These are phyloP conservation scores for Platanus orientalis DNA, from an alignment of 164 flowering plant species.

Conservation along the genomic window DNA sequence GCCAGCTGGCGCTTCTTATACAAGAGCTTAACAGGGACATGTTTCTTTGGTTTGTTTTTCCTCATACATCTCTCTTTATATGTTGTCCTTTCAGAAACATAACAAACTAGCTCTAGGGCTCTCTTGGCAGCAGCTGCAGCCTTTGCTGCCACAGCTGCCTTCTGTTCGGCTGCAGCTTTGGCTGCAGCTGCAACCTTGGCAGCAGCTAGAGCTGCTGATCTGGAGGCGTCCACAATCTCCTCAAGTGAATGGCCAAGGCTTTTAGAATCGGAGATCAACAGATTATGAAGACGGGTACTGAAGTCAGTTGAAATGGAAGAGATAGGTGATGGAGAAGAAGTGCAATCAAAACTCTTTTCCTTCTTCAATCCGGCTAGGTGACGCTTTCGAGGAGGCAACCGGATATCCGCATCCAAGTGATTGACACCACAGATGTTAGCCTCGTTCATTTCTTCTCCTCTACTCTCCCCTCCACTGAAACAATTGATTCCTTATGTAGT, in stretches of 20 bases:
- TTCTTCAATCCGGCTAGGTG: slow-evolving; percentile 83
- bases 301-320: slow-evolving; percentile 32
- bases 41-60: slow-evolving; percentile 72
- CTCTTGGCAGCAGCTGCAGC: slow-evolving; percentile 83
- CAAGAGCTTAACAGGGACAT: slow-evolving; percentile 63
- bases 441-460: slow-evolving; percentile 32
- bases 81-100: slow-evolving; percentile 34
- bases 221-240: slow-evolving; percentile 67
- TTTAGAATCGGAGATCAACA: slow-evolving; percentile 32
- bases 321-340: slow-evolving; percentile 20
- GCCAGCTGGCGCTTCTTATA: slow-evolving; percentile 44
- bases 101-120: slow-evolving; percentile 67
- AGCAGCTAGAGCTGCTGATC: slow-evolving; percentile 62
- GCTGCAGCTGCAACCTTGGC: slow-evolving; percentile 67
- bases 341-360: slow-evolving; percentile 40
- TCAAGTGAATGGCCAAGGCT: slow-evolving; percentile 40
- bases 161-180: slow-evolving; percentile 75
- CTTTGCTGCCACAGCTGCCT: slow-evolving; percentile 70
- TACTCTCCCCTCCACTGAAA: not conserved
- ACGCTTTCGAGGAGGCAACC: slow-evolving; percentile 88
- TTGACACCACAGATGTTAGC: slow-evolving; percentile 44
- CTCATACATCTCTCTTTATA: slow-evolving; percentile 32
- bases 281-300: slow-evolving; percentile 32
- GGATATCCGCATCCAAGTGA: slow-evolving; percentile 64
- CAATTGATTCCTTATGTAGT: slow-evolving; percentile 1